Conservation (phyloP, 306 rosid species). For the Cicer chorassanicum region DNA sequence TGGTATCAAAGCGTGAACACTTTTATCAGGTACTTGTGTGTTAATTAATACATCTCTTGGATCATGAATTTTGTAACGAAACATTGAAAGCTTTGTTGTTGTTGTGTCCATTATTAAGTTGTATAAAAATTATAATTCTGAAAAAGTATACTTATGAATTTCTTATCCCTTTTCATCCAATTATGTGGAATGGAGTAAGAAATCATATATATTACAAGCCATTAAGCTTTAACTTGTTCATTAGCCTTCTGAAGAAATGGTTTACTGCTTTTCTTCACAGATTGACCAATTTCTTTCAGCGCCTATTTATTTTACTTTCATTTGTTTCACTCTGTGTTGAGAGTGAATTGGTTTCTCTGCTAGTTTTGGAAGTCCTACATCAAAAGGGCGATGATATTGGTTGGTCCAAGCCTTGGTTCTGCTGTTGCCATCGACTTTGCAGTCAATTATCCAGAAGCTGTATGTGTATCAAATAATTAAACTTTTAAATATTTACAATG, state of each 20-base stretch:
- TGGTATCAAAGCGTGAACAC: slow-evolving; percentile 78
- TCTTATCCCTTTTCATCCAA: slow-evolving; percentile 6
- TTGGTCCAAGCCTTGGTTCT: slow-evolving; percentile 99
- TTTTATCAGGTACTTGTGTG: slow-evolving; percentile 69
- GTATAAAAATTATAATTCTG: background rate
- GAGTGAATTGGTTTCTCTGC: slow-evolving; percentile 38
- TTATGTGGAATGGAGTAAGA: slow-evolving; percentile 22
- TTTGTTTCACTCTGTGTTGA: slow-evolving; percentile 36
- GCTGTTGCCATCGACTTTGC: slow-evolving; percentile 96
- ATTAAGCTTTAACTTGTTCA: slow-evolving; percentile 4
- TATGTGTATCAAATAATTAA: slow-evolving; percentile 51
- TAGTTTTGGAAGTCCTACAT: slow-evolving; percentile 89
- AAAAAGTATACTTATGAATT: background rate
- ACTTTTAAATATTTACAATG: slow-evolving; percentile 38
- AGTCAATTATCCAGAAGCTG: slow-evolving; percentile 85
- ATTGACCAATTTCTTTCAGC: slow-evolving; percentile 15
- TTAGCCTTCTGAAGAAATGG: slow-evolving; percentile 32
- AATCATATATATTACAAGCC: slow-evolving; percentile 2
- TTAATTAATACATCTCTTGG: slow-evolving; percentile 6
- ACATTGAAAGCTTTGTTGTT: background rate
- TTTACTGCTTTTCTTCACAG: background rate
- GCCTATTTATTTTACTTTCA: slow-evolving; percentile 33
- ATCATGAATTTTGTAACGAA: slow-evolving; percentile 17
- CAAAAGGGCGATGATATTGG: slow-evolving; percentile 75
- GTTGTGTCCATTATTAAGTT: too few relatives aligned